These are phyloP conservation scores for Corynespora cassiicola DNA, from an alignment of 2,329 filamentous ascomycete species.

Conservation along the genomic window DNA sequence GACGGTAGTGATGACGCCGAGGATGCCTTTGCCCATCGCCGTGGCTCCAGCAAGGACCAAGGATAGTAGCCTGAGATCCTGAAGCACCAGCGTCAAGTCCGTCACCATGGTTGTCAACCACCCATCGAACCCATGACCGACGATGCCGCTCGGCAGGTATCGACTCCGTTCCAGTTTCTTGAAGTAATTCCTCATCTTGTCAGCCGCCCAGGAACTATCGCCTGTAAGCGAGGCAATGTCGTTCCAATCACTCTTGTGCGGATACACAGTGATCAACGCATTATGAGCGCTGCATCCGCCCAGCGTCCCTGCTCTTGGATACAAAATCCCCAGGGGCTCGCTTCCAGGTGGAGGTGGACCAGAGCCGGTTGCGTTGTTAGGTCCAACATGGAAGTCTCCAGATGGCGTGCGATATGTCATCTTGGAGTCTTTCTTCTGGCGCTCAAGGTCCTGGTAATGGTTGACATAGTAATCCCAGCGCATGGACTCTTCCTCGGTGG, in stretches of 20 bases:
- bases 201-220: conserved; percentile 64
- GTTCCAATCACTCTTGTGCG: conserved; percentile 65
- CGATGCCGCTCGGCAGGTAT: conserved; percentile 50
- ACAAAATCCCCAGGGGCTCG: conserved; percentile 58
- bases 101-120: conserved; percentile 61
- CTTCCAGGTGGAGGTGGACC: conserved; percentile 56
- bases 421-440: conserved; percentile 62
- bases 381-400: conserved; percentile 59
- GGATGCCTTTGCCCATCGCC: conserved; percentile 50
- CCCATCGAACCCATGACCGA: conserved; percentile 62
- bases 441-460: conserved; percentile 60
- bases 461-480: conserved; percentile 66
- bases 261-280: conserved; percentile 63
- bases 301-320: conserved; percentile 63
- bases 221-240: conserved; percentile 64
- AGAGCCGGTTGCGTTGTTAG: conserved; percentile 28
- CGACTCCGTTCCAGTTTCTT: conserved; percentile 57
- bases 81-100: conserved; percentile 55
- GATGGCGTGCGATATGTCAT: conserved; percentile 59
- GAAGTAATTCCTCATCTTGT: conserved; percentile 66
- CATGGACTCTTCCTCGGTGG: conserved; percentile 60
- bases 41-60: conserved; percentile 56
- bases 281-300: conserved; percentile 67
- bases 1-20: conserved; percentile 43
- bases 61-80: conserved; percentile 59